phyloP scores from a whole-genome alignment of 2,329 filamentous ascomycete species.

The Phialophora tarda region DNA sequence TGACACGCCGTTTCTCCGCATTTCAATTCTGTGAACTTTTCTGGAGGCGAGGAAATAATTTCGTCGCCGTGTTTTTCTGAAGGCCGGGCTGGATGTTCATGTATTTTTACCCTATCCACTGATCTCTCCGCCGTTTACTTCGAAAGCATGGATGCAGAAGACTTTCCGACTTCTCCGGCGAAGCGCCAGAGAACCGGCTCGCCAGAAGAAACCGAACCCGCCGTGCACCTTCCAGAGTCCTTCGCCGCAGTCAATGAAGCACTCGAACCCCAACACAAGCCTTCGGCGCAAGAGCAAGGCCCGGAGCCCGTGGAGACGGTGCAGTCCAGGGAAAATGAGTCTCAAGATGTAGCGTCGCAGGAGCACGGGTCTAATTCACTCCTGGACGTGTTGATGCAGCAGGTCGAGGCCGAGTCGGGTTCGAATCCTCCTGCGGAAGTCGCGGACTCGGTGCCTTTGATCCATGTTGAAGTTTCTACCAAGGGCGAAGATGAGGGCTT shows the following conservation, averaged over 20 bases:
- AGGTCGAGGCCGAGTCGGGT: slow-evolving; percentile 36
- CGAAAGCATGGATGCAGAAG: slow-evolving; percentile 30
- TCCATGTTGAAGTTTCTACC: not conserved
- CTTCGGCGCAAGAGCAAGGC: not conserved
- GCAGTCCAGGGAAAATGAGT: not conserved
- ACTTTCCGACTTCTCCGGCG: slow-evolving; percentile 37
- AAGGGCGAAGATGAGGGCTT: not conserved
- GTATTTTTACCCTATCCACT: not conserved
- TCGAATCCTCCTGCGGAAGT: slow-evolving; percentile 1
- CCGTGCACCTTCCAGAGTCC: slow-evolving; percentile 5
- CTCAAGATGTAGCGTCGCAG: not conserved
- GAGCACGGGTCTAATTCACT: slow-evolving; percentile 28
- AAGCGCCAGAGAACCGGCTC: slow-evolving; percentile 36
- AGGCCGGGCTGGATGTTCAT: not conserved
- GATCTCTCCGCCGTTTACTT: not conserved
- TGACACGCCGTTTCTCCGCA: not conserved
- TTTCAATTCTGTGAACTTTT: slow-evolving; percentile 8
- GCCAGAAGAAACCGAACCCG: slow-evolving; percentile 16
- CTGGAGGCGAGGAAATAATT: slow-evolving; percentile 1
- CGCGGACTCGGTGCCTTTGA: not conserved
- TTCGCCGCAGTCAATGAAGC: not conserved
- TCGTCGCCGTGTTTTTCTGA: not conserved
- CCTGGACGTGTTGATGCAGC: slow-evolving; percentile 38
- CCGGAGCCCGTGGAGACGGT: not conserved
- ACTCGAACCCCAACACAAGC: not conserved